phyloP scores from a whole-genome alignment of 495 filamentous ascomycete species.

The Lepraria neglecta region DNA sequence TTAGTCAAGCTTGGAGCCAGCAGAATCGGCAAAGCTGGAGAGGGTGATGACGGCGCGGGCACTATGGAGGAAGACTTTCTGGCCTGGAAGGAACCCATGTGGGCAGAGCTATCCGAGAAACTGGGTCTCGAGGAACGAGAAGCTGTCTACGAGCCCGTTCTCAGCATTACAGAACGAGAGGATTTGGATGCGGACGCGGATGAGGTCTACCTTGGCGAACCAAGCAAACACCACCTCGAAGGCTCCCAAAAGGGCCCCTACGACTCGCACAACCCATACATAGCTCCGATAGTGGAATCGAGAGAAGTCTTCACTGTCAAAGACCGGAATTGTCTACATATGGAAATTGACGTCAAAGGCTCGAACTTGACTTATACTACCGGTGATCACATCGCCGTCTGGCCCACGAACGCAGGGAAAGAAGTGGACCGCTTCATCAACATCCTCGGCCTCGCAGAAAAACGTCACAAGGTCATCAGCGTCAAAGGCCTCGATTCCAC shows the following conservation, averaged over 20 bases:
- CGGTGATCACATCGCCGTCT: constrained; percentile 93
- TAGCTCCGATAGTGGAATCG: constrained; percentile 88
- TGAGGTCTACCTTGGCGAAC: constrained; percentile 90
- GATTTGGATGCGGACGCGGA: constrained; percentile 69
- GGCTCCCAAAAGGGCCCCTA: constrained; percentile 79
- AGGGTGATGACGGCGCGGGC: constrained; percentile 95
- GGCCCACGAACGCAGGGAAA: constrained; percentile 90
- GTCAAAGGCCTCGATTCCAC: constrained; percentile 93
- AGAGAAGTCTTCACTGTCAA: constrained; percentile 86
- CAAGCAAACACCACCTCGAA: constrained; percentile 91
- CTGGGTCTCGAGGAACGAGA: constrained; percentile 93
- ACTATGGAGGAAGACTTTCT: constrained; percentile 99
- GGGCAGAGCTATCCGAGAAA: constrained; percentile 69
- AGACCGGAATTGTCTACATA: constrained; percentile 90
- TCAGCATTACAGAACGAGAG: constrained; percentile 71
- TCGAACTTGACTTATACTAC: constrained; percentile 90
- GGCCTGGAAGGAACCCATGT: constrained; percentile 99
- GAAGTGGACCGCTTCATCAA: constrained; percentile 88
- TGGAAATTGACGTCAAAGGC: constrained; percentile 87
- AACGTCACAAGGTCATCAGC: constrained; percentile 76
- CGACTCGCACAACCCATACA: constrained; percentile 95
- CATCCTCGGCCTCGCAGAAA: constrained; percentile 66
- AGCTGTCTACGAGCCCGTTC: constrained; percentile 91
- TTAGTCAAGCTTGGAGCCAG: constrained; percentile 73
- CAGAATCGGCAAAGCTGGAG: constrained; percentile 80